These are phyloP conservation scores for Penicillium verhagenii DNA, from an alignment of 495 filamentous ascomycete genomes.

Conservation along the genomic window DNA sequence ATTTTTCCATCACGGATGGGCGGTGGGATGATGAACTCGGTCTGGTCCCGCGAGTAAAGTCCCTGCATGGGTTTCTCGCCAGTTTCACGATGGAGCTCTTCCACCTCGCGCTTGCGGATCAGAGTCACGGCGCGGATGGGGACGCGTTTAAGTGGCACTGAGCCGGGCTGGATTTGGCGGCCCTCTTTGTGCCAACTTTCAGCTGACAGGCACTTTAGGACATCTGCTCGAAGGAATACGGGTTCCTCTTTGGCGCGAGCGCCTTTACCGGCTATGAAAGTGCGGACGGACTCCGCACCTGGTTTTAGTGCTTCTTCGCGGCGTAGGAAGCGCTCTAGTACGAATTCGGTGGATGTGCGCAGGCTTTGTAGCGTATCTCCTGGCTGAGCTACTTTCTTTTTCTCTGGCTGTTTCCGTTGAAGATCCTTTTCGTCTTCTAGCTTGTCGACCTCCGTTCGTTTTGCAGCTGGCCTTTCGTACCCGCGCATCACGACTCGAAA, in stretches of 20 bases:
- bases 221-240: conserved; percentile 76
- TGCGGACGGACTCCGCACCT: conserved; percentile 65
- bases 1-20: conserved; percentile 85
- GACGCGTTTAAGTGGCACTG: conserved; percentile 78
- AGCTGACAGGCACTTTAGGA: conserved; percentile 81
- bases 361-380: conserved; percentile 83
- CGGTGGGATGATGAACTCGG: conserved; percentile 84
- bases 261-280: conserved; percentile 68
- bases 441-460: conserved; percentile 68
- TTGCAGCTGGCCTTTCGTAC: conserved; percentile 60
- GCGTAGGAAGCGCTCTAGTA: conserved; percentile 83
- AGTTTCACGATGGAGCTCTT: conserved; percentile 72
- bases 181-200: conserved; percentile 99
- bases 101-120: conserved; percentile 83
- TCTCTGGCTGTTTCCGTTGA: conserved; percentile 65
- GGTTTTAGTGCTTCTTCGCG: conserved; percentile 87
- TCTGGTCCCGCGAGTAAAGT: conserved; percentile 81
- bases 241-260: conserved; percentile 69
- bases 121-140: conserved; percentile 89
- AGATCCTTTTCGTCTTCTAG: conserved; percentile 76
- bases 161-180: conserved; percentile 65
- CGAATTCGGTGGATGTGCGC: conserved; percentile 79
- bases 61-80: conserved; percentile 86
- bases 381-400: conserved; percentile 64
- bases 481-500: conserved; percentile 73